Conservation (phyloP, 768 basidiomycete species). For the Trametes cinnabarina region DNA sequence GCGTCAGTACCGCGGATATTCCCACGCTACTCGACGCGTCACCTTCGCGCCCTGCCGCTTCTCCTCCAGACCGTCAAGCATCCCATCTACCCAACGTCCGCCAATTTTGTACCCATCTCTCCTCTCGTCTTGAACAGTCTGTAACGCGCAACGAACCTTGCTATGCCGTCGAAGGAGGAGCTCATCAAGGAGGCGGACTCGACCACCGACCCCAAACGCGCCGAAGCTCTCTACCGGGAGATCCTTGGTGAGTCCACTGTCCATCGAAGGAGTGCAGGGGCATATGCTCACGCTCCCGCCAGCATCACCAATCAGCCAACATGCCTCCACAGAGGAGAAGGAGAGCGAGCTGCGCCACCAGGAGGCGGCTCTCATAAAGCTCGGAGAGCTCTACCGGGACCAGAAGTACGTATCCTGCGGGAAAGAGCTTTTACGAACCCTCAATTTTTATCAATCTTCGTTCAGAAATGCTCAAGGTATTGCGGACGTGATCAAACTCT, state of each 20-base stretch:
- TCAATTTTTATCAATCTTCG: too few relatives aligned
- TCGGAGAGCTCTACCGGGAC: conserved; percentile 85
- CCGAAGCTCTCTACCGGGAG: conserved; percentile 73
- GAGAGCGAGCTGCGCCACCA: conserved; percentile 72
- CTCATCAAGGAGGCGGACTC: conserved; percentile 59
- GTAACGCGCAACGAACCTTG: too few relatives aligned
- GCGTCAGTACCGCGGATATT: conserved; percentile 34
- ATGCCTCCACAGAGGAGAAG: conserved; percentile 35
- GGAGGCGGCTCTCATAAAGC: conserved; percentile 79
- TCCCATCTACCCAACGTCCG: too few relatives aligned
- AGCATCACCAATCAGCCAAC: conserved; percentile 12
- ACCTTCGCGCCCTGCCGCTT: conserved; percentile 17
- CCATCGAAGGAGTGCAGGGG: too few relatives aligned
- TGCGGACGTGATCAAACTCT: conserved; percentile 81
- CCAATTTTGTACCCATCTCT: too few relatives aligned
- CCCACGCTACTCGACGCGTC: conserved; percentile 35
- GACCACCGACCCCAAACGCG: conserved; percentile 51
- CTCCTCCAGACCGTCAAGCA: too few relatives aligned
- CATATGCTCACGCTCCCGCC: too few relatives aligned
- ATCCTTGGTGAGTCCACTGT: conserved; percentile 45
- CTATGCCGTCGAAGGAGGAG: conserved; percentile 36
- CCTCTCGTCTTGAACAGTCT: too few relatives aligned
- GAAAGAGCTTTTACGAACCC: background rate
- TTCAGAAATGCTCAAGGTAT: conserved; percentile 79
- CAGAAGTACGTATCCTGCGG: conserved; percentile 55